These are phyloP conservation scores for Rhodocollybia butyracea DNA, from an alignment of 768 basidiomycete species.

Conservation along the genomic window DNA sequence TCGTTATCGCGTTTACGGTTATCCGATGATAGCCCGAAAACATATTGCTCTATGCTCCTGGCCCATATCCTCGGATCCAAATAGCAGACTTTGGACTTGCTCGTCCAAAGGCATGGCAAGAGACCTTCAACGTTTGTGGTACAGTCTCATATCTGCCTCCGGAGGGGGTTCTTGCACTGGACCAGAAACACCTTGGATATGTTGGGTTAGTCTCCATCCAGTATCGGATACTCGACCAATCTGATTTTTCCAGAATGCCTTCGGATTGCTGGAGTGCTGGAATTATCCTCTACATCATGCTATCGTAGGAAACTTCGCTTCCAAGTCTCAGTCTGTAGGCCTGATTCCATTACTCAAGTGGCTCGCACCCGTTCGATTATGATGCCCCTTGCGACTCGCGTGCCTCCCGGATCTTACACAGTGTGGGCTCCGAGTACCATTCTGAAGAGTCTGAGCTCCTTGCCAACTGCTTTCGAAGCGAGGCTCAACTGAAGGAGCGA, in stretches of 20 bases:
- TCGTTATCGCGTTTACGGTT: not conserved
- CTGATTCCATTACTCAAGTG: slow-evolving; percentile 35
- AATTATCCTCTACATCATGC: slow-evolving; percentile 78
- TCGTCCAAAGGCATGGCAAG: slow-evolving; percentile 72
- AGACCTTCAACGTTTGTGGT: slow-evolving; percentile 85
- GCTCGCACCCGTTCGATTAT: slow-evolving; percentile 77
- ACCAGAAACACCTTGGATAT: slow-evolving; percentile 71
- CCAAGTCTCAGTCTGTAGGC: not conserved
- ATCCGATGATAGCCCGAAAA: slow-evolving; percentile 69
- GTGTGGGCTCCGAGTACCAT: slow-evolving; percentile 29
- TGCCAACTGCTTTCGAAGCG: slow-evolving; percentile 43
- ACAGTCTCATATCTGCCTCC: slow-evolving; percentile 85
- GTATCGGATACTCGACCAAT: not conserved
- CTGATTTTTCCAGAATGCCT: slow-evolving; percentile 57
- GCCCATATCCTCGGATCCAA: slow-evolving; percentile 79
- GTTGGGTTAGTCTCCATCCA: slow-evolving; percentile 34
- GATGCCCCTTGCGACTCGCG: slow-evolving; percentile 32
- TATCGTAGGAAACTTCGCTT: slow-evolving; percentile 45
- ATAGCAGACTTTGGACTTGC: slow-evolving; percentile 89
- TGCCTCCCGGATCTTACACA: slow-evolving; percentile 34
- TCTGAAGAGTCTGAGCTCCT: slow-evolving; percentile 35
- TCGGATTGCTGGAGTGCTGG: slow-evolving; percentile 90
- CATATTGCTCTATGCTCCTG: slow-evolving; percentile 73
- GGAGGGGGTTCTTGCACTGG: slow-evolving; percentile 78
- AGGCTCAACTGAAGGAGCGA: slow-evolving; percentile 61